A percentile compares a stretch with the other conserved stretches of the same genome.
Evolutionary conservation across 495 filamentous ascomycete species (phyloP).

Genomic region (Saxispiralis lemnorum): DNA sequence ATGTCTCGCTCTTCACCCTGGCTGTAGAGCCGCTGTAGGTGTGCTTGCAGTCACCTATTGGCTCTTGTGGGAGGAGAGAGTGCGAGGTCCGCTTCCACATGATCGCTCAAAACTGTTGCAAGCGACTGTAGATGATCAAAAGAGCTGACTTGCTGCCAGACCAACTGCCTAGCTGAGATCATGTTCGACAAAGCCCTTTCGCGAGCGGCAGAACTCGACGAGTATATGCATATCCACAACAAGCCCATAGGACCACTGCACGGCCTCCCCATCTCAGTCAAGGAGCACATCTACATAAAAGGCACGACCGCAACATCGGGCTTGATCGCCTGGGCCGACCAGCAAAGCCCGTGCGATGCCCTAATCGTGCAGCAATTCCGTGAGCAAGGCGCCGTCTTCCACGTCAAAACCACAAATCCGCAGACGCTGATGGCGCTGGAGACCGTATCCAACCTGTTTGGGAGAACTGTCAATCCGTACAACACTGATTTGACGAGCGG

Average conservation of each 20-base stretch:
- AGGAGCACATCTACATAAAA: constrained; percentile 18
- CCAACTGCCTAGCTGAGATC: constrained; percentile 39
- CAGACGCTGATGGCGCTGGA: constrained; percentile 24
- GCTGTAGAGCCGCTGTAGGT: no score
- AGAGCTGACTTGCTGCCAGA: no score
- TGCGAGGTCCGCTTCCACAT: no score
- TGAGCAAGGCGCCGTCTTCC: constrained; percentile 29
- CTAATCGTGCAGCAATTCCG: constrained; percentile 3
- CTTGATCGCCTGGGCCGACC: constrained; percentile 12
- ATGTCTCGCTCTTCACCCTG: no score
- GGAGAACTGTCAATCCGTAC: constrained; percentile 45
- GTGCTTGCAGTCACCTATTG: no score
- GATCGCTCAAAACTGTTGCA: no score
- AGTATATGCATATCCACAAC: constrained; percentile 32
- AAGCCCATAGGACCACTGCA: constrained; percentile 29
- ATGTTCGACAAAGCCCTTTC: constrained; percentile 43
- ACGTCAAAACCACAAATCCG: constrained; percentile 37
- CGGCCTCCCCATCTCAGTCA: constrained; percentile 21
- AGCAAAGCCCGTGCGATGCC: background rate
- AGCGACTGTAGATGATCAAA: no score
- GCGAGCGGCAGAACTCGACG: constrained; percentile 40
- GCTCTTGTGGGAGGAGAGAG: no score
- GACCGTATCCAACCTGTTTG: constrained; percentile 43
- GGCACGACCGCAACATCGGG: constrained; percentile 9
- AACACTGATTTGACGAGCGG: constrained; percentile 42